These are phyloP conservation scores for Corymbia calophylla DNA, from an alignment of 441 rosid genomes.

Conservation along the genomic window DNA sequence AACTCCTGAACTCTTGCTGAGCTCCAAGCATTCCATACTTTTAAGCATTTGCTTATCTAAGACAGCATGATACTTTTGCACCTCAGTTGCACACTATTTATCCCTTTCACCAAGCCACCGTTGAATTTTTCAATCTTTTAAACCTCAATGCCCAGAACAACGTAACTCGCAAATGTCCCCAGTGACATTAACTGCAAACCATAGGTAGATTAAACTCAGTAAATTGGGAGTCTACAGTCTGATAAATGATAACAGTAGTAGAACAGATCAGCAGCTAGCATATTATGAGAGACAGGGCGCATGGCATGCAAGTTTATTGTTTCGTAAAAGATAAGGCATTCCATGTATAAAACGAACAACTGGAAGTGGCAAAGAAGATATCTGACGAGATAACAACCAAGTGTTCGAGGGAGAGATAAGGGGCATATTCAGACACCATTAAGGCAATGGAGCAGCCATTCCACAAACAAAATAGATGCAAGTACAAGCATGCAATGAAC, in stretches of 20 bases:
- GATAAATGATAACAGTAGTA: not conserved
- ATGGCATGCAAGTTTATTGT: not conserved
- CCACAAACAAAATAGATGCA: not conserved
- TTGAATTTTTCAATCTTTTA: not conserved
- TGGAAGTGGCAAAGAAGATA: not conserved
- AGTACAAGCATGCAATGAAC: not conserved
- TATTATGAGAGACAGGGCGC: not conserved
- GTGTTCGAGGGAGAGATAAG: not conserved
- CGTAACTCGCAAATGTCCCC: not conserved
- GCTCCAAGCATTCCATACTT: constrained; percentile 37
- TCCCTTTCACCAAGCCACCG: not conserved
- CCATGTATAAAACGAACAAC: not conserved
- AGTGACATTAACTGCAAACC: not conserved
- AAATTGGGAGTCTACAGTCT: not conserved
- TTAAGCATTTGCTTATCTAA: not conserved
- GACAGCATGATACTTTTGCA: not conserved
- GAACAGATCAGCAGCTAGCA: not conserved
- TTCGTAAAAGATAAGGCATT: not conserved
- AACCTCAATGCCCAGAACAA: not conserved
- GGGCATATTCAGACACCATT: not conserved
- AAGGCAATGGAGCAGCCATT: not conserved
- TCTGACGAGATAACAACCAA: not conserved
- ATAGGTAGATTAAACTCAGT: not conserved
- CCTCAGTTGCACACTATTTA: not conserved
- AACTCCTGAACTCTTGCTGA: constrained; percentile 14